Evolutionary conservation across 2,329 filamentous ascomycete species (phyloP).

Genomic region (Neocucurbitaria cava): DNA sequence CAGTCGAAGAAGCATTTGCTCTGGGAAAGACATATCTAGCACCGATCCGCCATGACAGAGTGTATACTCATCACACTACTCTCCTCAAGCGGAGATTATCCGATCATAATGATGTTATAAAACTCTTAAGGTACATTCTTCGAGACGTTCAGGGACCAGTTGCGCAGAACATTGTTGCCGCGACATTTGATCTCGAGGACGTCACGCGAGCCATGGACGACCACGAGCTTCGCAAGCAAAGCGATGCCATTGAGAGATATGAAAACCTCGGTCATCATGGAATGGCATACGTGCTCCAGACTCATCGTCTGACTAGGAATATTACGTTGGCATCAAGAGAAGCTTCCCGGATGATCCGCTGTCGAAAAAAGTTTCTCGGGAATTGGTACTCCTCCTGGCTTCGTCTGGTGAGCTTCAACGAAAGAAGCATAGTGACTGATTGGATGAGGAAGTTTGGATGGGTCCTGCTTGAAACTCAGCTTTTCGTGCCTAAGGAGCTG

Average conservation of each 20-base stretch:
- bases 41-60: neutral
- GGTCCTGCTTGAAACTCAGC: neutral
- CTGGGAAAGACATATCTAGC: neutral
- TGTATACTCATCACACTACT: neutral
- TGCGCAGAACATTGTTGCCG: neutral
- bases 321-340: neutral
- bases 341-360: neutral
- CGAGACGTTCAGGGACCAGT: neutral
- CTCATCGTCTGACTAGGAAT: neutral
- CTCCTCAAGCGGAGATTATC: neutral
- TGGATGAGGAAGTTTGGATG: neutral
- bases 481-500: neutral
- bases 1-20: neutral
- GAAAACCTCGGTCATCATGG: neutral
- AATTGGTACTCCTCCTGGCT: neutral
- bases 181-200: neutral
- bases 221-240: neutral
- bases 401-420: neutral
- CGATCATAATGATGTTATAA: no score
- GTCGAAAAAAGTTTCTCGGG: neutral
- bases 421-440: neutral
- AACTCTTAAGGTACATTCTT: neutral
- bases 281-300: neutral
- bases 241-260: neutral
- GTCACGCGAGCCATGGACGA: neutral